Evolutionary conservation across 2,329 filamentous ascomycete species (phyloP), one percentile per base, ranked within the genome.

Genomic region (Blastomyces emzantsi): DNA sequence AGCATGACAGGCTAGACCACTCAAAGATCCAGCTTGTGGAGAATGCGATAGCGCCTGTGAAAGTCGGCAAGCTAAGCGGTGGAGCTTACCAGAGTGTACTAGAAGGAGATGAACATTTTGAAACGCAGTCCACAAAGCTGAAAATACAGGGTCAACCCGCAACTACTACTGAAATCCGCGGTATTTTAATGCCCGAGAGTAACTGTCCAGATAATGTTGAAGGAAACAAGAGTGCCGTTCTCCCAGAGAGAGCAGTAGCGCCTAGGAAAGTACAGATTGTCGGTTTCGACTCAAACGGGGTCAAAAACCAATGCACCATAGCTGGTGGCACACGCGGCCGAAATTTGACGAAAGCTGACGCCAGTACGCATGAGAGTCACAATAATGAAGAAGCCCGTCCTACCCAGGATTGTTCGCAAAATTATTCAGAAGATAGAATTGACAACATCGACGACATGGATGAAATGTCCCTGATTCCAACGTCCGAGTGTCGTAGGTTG

Each of bases 261-360:
- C 54, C 49, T 41, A 56, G 63, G 36, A 64, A 62, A 39, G 30
- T 60, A 9, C 63, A 64, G 22, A n/a, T 62, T 49, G 60, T 62
- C 9, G 51, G 60, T 41, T 64, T 64, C 54, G 43, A 55, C 28
- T 33, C 47, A 30, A 60, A 62, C 19, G 60, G 63, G 28, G 60
- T 60, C 1, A 60, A 55, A 17, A 64, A 64, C 22, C 63, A 64
- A 17, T 51, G 63, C 19, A 30, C 52, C 9, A 22, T 55, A 55
- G 33, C 51, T n/a, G 19, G 11, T 30, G 22, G 36, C 7, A 13
- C n/a, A 57, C 8, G 22, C 19, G n/a, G n/a, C 61, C 51, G 22
- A 57, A 36, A 17, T 55, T 19, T 22, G 28, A 30, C 45, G 41
- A 28, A 49, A 36, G 2, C 8, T 33, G 41, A 60, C 1, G 28